Evolutionary conservation across 176 grass and related monocot species (phyloP).

Genomic region (Dactylis glomerata): DNA sequence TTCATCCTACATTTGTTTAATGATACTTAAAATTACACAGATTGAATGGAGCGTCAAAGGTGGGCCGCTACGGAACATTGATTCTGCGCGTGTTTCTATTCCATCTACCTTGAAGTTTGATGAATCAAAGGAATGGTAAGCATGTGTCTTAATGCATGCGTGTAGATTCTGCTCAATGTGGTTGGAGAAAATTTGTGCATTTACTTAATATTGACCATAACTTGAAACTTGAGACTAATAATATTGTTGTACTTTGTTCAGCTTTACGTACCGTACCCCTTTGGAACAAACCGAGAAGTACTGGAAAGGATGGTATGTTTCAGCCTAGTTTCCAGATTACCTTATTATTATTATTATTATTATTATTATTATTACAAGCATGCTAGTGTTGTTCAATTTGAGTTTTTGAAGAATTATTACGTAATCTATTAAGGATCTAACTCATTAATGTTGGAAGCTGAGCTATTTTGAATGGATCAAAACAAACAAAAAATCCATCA

Average conservation of each 20-base stretch:
- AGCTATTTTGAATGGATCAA: not conserved
- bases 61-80: slow-evolving; percentile 72
- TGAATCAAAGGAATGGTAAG: slow-evolving; percentile 84
- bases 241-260: slow-evolving; percentile 36
- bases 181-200: slow-evolving; percentile 5
- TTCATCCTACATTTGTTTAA: slow-evolving; percentile 21
- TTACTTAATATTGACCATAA: not conserved
- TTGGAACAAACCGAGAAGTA: slow-evolving; percentile 83
- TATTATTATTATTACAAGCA: not conserved
- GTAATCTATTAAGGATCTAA: not conserved
- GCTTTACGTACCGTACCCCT: slow-evolving; percentile 77
- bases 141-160: not conserved
- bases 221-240: slow-evolving; percentile 13
- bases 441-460: not conserved
- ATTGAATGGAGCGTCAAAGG: slow-evolving; percentile 91
- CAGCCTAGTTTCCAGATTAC: not conserved
- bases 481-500: not conserved
- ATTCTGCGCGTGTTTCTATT: slow-evolving; percentile 86
- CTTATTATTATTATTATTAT: not conserved
- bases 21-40: slow-evolving; percentile 40
- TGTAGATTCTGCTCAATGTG: not conserved
- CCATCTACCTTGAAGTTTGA: slow-evolving; percentile 81
- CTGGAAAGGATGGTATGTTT: slow-evolving; percentile 96
- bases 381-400: not conserved
- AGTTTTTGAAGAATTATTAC: not conserved